Base-by-base conservation (phyloP, 1,284 basidiomycete genomes). In the Moesziomyces globuligerus region DNA sequence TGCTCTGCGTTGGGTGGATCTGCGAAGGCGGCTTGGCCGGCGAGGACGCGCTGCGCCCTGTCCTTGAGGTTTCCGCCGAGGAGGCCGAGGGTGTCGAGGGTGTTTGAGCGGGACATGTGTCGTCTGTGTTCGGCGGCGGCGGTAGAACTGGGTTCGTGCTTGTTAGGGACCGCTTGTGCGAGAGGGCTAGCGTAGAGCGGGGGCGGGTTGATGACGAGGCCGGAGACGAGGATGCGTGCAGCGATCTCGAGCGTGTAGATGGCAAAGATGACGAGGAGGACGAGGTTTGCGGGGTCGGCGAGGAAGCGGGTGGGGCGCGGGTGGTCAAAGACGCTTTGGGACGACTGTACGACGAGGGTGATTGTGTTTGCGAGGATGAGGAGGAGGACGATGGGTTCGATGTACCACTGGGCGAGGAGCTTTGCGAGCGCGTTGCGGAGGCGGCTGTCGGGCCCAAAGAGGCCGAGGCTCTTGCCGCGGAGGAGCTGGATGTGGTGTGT, bases 211-310 rank as follows among this genome's bases (percentile, higher is more conserved):
- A 97, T 87, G 24, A 98, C 82, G 69, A 98, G 88, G 17, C 95
- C 95, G 11, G 92, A 93, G 24, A 95, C 91, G 76, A 92, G 88
- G 80, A 96, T 94, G 21, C 94, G 89, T 38, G 92, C 92, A 62
- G 91, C 85, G 51, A 91, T 89, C 85, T 98, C 95, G 37, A 96
- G 60, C 89, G 93, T 94, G 86, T 94, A 98, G 69, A 92, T 75
- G 70, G 89, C 84, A 83, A 98, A 98, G 55, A 98, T 84, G 29
- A 79, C 87, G 79, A 98, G 91, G 18, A 98, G 85, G 20, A 87
- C 89, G 76, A 88, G 90, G 83, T 98, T 94, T 75, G 93, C 90
- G 92, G 94, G 95, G 13, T 84, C 76, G 58, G 90, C 89, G 83
- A 97, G 96, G 84, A 91, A 97, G 7, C 91, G 92, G 32, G 83